Base-by-base conservation (phyloP, 2,329 filamentous ascomycete species). In the Ophiostoma piceae region DNA sequence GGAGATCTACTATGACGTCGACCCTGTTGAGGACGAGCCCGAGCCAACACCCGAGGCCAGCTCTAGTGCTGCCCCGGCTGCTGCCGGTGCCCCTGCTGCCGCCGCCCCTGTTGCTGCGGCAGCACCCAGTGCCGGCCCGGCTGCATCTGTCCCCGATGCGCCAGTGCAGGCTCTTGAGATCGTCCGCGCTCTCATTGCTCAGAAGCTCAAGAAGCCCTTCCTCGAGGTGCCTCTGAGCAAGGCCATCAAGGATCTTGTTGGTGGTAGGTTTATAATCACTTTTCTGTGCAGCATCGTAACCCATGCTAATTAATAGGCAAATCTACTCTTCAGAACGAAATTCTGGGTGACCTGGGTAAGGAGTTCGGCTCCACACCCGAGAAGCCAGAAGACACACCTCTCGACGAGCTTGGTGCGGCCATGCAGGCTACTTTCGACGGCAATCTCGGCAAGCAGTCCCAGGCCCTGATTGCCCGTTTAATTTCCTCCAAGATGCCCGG, bases 401-500 rank as follows among this genome's bases (percentile, higher is more conserved):
- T 99, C 65, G 95, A 99, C 79, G 95, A 99, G 82, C 86, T 99
- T 71, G 92, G 94, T 83, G 92, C 92, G 69, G 85, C 95, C 9
- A 97, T 99, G 91, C 95, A 99, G 82, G 90, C 92, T 66, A 98
- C 94, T n/a, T 99, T 99, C 83, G 95, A 97, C 81, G 95, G 95
- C 75, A 94, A 97, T 82, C 88, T 99, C 72, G 95, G 95, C 80
- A 99, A 99, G 82, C 94, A 97, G 76, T 96, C 95, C 0, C 90
- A 92, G 69, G 96, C 94, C 2, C 87, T 99, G 70, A 90, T 99
- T 79, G 95, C 95, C 67, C 90, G 95, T 75, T 84, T 99, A 78
- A 95, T 99, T 62, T 98, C 95, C 1, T 97, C 95, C 39, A 99
- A 99, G 83, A 99, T 99, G 95, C 95, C 95, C 66, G 95, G 94